Evolutionary conservation across 257 asterid species (phyloP), one percentile per base, ranked within the genome.

Genomic region (Gentiana straminea): DNA sequence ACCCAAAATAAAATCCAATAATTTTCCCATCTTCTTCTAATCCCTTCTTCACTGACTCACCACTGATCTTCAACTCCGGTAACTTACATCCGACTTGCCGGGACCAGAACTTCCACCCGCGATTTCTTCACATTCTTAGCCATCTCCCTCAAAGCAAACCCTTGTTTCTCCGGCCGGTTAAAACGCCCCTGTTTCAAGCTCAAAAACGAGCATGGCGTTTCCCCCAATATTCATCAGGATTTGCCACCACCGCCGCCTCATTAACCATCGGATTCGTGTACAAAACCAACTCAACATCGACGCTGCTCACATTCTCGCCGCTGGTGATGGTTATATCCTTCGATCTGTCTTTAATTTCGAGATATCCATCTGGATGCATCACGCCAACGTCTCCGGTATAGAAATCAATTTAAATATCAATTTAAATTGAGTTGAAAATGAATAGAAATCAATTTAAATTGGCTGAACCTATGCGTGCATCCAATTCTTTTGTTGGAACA

Each of bases 401-500:
- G 24, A 15, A 15, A 15, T 15, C 24, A 15, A 15, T 15, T 15
- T 15, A 15, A 15, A 0, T 15, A 15, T 15, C 24, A 15, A 15
- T 15, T 15, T 15, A 15, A 15, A 15, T 15, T 15, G 24, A 15
- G 24, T 0, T 15, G 24, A 15, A 15, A 15, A 15, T 15, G 24
- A 15, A 15, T 15, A 15, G 24, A 15, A 15, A 15, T 15, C 24
- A 15, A 15, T 15, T 15, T 15, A 15, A 15, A 15, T 15, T 85
- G 87, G 97, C 97, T 12, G 97, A 91, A 65, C 98, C 97, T 47
- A 85, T 88, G 95, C 79, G 98, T 65, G 98, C 98, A 59, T 92
- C 97, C 46, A 92, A 92, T 64, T 92, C 97, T 52, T 88, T 92
- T 60, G 97, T 92, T 52, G 98, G 98, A 47, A 92, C 97, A 52